Evolutionary conservation across 805 yeast species (phyloP).

Genomic region (Ogataea corticis): DNA sequence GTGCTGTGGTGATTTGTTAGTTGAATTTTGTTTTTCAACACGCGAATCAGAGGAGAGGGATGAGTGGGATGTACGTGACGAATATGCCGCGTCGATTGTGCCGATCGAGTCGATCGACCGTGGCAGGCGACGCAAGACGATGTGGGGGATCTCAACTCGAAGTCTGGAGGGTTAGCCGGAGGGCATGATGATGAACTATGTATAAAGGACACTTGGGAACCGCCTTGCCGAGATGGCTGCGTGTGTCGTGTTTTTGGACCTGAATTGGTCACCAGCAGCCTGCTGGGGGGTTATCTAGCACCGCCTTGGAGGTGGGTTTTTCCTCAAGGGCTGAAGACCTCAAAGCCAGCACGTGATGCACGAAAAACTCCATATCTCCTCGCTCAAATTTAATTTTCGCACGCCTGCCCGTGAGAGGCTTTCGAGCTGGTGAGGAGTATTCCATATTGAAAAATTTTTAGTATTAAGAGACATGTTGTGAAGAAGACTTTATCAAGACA

Average conservation of each 20-base stretch:
- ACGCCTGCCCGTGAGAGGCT: conserved; percentile 7
- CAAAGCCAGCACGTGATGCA: neutral
- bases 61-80: conserved; percentile 1
- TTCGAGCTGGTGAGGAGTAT: conserved; percentile 2
- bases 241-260: too few relatives aligned
- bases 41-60: conserved; percentile 12
- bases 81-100: conserved; percentile 2
- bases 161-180: too few relatives aligned
- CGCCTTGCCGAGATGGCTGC: too few relatives aligned
- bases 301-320: neutral
- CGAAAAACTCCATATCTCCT: neutral
- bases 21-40: conserved; percentile 4
- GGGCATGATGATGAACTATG: too few relatives aligned
- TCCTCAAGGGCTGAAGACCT: conserved; percentile 1
- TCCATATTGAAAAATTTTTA: conserved; percentile 17
- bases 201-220: too few relatives aligned
- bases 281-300: too few relatives aligned
- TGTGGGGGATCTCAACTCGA: too few relatives aligned
- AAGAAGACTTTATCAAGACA: conserved; percentile 5
- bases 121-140: too few relatives aligned
- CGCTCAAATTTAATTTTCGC: conserved; percentile 1
- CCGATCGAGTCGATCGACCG: neutral
- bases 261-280: too few relatives aligned
- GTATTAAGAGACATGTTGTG: neutral
- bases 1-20: neutral